Conservation (phyloP, 2,329 filamentous ascomycete species). For the Sporothrix schenckii region DNA sequence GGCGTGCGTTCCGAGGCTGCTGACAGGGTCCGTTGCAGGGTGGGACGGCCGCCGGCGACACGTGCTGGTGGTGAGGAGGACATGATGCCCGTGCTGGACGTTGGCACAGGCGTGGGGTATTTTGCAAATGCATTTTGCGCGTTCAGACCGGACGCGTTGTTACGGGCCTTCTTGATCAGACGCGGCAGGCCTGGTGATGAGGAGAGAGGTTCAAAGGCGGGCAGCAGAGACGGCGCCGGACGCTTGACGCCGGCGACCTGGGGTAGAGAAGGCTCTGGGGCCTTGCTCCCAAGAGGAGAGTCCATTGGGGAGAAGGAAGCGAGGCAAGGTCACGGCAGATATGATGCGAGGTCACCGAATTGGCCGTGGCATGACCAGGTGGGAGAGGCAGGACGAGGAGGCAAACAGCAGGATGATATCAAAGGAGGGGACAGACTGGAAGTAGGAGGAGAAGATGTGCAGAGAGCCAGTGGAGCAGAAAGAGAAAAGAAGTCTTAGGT, state of each 20-base stretch:
- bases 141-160: slow-evolving; percentile 17
- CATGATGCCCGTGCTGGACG: slow-evolving; percentile 88
- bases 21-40: slow-evolving; percentile 63
- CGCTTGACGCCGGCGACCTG: slow-evolving; percentile 58
- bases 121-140: slow-evolving; percentile 58
- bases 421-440: background rate
- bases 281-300: slow-evolving; percentile 45
- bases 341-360: slow-evolving; percentile 11
- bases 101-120: slow-evolving; percentile 92
- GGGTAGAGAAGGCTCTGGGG: slow-evolving; percentile 45
- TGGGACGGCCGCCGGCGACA: slow-evolving; percentile 47
- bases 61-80: slow-evolving; percentile 74
- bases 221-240: slow-evolving; percentile 68
- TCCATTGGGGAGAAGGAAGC: slow-evolving; percentile 44
- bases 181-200: slow-evolving; percentile 74
- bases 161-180: slow-evolving; percentile 57
- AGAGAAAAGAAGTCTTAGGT: slow-evolving; percentile 2
- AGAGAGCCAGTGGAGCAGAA: background rate
- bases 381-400: background rate
- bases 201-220: slow-evolving; percentile 78
- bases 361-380: slow-evolving; percentile 32
- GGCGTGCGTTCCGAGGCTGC: slow-evolving; percentile 77
- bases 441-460: background rate
- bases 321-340: background rate
- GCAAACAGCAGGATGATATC: background rate